Evolutionary conservation across 2,329 filamentous ascomycete species (phyloP).

Genomic region (Fusarium austroafricanum): DNA sequence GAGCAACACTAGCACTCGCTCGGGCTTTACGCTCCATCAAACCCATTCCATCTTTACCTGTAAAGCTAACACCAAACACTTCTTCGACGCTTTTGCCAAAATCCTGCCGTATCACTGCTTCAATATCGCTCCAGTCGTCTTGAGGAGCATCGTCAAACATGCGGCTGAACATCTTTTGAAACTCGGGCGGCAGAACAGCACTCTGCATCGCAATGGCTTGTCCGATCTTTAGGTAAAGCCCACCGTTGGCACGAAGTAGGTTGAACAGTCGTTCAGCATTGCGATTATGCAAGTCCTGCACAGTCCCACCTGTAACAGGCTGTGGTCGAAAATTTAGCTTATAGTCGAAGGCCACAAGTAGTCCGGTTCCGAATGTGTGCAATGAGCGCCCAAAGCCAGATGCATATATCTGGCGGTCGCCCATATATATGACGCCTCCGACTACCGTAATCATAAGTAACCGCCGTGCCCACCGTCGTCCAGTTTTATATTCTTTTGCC

Average conservation of each 20-base stretch:
- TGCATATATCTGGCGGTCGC: slow-evolving; percentile 82
- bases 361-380: slow-evolving; percentile 82
- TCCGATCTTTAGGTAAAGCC: slow-evolving; percentile 95
- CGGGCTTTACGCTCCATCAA: slow-evolving; percentile 70
- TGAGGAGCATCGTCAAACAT: slow-evolving; percentile 99
- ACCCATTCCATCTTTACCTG: slow-evolving; percentile 74
- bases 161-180: slow-evolving; percentile 92
- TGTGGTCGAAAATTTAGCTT: slow-evolving; percentile 93
- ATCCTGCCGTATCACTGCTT: slow-evolving; percentile 86
- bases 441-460: slow-evolving; percentile 71
- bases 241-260: slow-evolving; percentile 86
- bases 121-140: slow-evolving; percentile 86
- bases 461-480: slow-evolving; percentile 81
- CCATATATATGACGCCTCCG: slow-evolving; percentile 71
- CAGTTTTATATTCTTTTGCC: slow-evolving; percentile 76
- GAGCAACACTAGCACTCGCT: slow-evolving; percentile 91
- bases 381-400: slow-evolving; percentile 81
- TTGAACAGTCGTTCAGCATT: slow-evolving; percentile 87
- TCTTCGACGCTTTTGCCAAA: slow-evolving; percentile 90
- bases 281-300: slow-evolving; percentile 82
- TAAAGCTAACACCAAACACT: slow-evolving; percentile 90
- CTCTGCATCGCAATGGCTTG: slow-evolving; percentile 99
- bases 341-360: slow-evolving; percentile 90
- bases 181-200: slow-evolving; percentile 90
- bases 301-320: slow-evolving; percentile 77